These are phyloP conservation scores for Penicillium antarcticum DNA, from an alignment of 495 filamentous ascomycete species.

Conservation along the genomic window DNA sequence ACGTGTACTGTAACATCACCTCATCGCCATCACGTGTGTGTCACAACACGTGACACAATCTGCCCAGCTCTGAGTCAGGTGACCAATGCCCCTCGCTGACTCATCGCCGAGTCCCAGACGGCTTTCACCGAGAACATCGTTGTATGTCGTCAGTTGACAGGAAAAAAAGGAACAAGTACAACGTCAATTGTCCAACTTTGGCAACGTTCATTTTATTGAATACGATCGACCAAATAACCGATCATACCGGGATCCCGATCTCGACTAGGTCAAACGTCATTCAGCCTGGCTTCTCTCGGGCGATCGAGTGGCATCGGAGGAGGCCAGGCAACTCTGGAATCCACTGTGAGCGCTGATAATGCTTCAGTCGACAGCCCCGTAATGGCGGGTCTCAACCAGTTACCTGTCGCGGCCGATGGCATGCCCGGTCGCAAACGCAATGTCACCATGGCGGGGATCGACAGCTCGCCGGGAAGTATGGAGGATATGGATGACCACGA, in stretches of 20 bases:
- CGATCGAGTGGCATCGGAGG: conserved; percentile 37
- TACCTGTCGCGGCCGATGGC: conserved; percentile 31
- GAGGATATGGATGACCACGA: conserved; percentile 63
- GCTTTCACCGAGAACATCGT: conserved; percentile 3
- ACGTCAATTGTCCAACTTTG: background rate
- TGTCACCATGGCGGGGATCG: conserved; percentile 45
- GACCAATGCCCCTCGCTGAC: background rate
- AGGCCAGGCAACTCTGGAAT: conserved; percentile 29
- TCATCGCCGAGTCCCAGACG: background rate
- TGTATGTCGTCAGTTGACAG: background rate
- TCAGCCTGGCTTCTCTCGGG: conserved; percentile 42
- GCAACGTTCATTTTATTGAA: no score
- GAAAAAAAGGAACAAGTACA: background rate
- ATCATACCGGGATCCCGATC: background rate
- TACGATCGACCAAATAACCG: background rate
- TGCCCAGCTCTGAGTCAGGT: background rate
- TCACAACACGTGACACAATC: background rate
- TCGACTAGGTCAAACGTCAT: conserved; percentile 18
- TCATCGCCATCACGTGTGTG: background rate
- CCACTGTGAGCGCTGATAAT: conserved; percentile 30
- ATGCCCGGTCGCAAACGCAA: conserved; percentile 45
- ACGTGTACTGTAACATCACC: no score
- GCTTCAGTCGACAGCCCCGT: conserved; percentile 40
- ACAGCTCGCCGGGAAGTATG: conserved; percentile 68
- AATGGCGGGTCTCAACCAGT: conserved; percentile 42